These are phyloP conservation scores for Xylaria cubensis DNA, from an alignment of 495 filamentous ascomycete genomes.

Conservation along the genomic window DNA sequence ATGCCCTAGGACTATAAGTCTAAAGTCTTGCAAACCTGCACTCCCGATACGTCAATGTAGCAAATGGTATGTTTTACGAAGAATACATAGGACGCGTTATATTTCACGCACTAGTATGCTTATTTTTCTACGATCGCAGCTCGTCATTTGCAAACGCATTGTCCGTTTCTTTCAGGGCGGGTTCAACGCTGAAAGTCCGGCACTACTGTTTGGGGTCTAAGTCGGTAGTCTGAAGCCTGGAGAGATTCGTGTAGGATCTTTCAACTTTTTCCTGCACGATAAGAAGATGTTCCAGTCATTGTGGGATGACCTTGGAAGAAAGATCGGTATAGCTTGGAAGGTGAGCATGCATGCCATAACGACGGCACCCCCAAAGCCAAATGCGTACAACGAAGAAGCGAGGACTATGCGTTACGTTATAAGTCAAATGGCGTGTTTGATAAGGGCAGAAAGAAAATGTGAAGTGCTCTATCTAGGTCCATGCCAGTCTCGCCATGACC, in stretches of 20 bases:
- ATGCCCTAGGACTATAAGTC: not conserved
- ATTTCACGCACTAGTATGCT: not conserved
- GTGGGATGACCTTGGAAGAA: slow-evolving; percentile 58
- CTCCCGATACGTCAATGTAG: not conserved
- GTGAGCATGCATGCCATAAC: slow-evolving; percentile 18
- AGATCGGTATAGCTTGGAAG: slow-evolving; percentile 53
- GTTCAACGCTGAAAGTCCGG: slow-evolving; percentile 44
- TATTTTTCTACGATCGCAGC: slow-evolving; percentile 44
- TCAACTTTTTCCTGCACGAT: slow-evolving; percentile 46
- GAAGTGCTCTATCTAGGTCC: not conserved
- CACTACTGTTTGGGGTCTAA: slow-evolving; percentile 57
- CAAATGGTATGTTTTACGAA: not conserved
- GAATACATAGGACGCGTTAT: not conserved
- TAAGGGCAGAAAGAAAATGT: not conserved
- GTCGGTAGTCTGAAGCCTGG: slow-evolving; percentile 47
- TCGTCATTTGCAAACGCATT: slow-evolving; percentile 53
- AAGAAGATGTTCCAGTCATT: slow-evolving; percentile 51
- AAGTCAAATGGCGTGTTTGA: not conserved
- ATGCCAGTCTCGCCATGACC: not conserved
- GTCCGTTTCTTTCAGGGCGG: slow-evolving; percentile 47
- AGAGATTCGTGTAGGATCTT: slow-evolving; percentile 27
- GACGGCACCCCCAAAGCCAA: slow-evolving; percentile 9
- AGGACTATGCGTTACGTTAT: slow-evolving; percentile 18
- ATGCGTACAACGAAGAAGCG: slow-evolving; percentile 8
- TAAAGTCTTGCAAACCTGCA: not conserved